A percentile compares a stretch with the other conserved stretches of the same genome.
Evolutionary conservation across 495 filamentous ascomycete species (phyloP).

Genomic region (Xeromyces bisporus): DNA sequence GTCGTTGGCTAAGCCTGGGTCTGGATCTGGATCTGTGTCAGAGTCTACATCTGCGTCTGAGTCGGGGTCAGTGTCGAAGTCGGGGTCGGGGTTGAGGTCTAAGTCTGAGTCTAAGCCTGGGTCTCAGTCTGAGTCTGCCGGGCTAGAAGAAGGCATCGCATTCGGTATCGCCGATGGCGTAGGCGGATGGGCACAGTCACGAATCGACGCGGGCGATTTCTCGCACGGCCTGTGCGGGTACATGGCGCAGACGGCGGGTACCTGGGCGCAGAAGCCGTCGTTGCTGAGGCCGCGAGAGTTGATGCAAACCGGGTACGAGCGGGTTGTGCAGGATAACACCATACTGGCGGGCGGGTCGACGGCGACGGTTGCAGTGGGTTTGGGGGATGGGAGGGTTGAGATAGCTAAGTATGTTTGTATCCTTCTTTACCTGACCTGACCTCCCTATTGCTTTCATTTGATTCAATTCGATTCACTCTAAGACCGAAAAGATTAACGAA

Average conservation of each 20-base stretch:
- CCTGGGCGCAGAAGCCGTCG: slow-evolving; percentile 20
- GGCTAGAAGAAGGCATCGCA: slow-evolving; percentile 36
- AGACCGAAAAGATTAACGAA: no score
- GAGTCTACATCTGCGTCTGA: no score
- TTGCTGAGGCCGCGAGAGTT: slow-evolving; percentile 48
- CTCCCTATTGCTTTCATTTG: slow-evolving; percentile 3
- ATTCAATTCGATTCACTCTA: slow-evolving; percentile 1
- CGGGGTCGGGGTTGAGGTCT: no score
- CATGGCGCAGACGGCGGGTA: slow-evolving; percentile 60
- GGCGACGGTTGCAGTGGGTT: slow-evolving; percentile 62
- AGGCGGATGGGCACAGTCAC: slow-evolving; percentile 81
- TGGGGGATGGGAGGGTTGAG: slow-evolving; percentile 52
- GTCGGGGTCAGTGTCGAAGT: no score
- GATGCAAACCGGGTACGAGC: slow-evolving; percentile 70
- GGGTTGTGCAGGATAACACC: slow-evolving; percentile 50
- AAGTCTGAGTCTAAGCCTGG: no score
- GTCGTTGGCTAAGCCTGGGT: no score
- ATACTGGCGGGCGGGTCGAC: slow-evolving; percentile 80
- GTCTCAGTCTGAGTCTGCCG: no score
- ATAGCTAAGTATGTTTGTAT: slow-evolving; percentile 72
- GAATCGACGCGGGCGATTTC: slow-evolving; percentile 87
- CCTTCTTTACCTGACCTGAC: background rate
- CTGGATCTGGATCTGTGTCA: no score
- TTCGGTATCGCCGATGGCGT: slow-evolving; percentile 90
- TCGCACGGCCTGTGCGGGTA: slow-evolving; percentile 86